Evolutionary conservation across 768 basidiomycete genomes (phyloP), one percentile per base, ranked within the genome.

Genomic region (Termitomyces heimii): DNA sequence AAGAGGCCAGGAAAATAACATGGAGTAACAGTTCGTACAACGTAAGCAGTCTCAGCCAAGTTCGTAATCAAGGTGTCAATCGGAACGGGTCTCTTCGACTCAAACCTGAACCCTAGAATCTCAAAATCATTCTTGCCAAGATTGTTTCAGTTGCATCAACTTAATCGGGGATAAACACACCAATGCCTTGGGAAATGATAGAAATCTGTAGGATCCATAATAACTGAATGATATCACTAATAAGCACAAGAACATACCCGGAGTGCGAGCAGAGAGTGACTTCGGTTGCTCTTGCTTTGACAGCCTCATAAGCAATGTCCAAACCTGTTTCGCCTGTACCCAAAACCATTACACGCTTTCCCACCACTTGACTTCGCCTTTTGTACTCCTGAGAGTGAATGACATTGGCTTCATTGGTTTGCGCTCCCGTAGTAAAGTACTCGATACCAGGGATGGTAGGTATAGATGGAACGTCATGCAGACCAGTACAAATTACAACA

Each of bases 291-390:
- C 76, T 76, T 0, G 79, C 78, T 61, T 84, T 78, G 7, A 71
- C 75, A 53, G 75, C 68, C 59, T 77, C 77, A 56, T 78, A 78
- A 31, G 76, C 80, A 18, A 86, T 66, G 60, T 86, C 84, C 79
- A 83, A 81, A 2, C 82, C 82, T 5, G 84, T 86, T 66, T 86
- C 84, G 2, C 84, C 84, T 10, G 77, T 80, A 0, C 84, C 84
- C 18, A 85, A 71, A 24, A 86, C 74, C 70, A 85, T 71, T 22
- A 86, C 76, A 24, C 73, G 71, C 60, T 76, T 74, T 26, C 74
- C 76, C 14, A 58, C 45, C 10, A 84, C 68, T 60, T 82, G 77
- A 0, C 66, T 61, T 14, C 77, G 74, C 5, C 65, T 62, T 62
- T 84, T 84, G 70, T 85, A 84, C 35, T 75, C 63, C 5, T 68